Evolutionary conservation across 768 basidiomycete species (phyloP).

Genomic region (Favolaschia claudopus): DNA sequence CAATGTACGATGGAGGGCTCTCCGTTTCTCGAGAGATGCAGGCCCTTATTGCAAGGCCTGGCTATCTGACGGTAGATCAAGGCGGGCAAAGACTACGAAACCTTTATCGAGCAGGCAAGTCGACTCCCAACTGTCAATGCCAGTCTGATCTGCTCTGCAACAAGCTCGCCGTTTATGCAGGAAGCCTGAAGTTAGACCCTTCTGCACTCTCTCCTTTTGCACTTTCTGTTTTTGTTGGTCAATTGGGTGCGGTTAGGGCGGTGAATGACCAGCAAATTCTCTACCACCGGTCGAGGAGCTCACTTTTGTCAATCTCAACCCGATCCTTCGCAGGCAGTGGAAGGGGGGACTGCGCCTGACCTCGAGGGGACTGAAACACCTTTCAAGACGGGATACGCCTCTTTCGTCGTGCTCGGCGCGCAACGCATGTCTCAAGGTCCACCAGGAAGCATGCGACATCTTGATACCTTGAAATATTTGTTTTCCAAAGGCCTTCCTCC

Average conservation of each 20-base stretch:
- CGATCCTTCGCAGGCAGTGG: slow-evolving; percentile 39
- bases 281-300: neutral
- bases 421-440: slow-evolving; percentile 37
- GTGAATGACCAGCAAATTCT: slow-evolving; percentile 19
- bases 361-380: slow-evolving; percentile 49
- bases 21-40: slow-evolving; percentile 37
- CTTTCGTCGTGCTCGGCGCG: slow-evolving; percentile 49
- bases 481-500: slow-evolving; percentile 48
- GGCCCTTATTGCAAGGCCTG: slow-evolving; percentile 36
- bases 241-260: slow-evolving; percentile 26
- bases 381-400: slow-evolving; percentile 51
- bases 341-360: slow-evolving; percentile 43
- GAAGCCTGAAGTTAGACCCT: slow-evolving; percentile 33
- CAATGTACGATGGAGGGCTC: slow-evolving; percentile 35
- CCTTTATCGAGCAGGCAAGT: slow-evolving; percentile 37
- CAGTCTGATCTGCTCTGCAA: neutral
- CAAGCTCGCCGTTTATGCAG: slow-evolving; percentile 21
- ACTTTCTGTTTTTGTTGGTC: slow-evolving; percentile 36
- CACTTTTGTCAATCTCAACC: too few species aligned
- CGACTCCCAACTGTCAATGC: neutral
- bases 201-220: slow-evolving; percentile 38
- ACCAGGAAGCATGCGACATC: slow-evolving; percentile 33
- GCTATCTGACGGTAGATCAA: slow-evolving; percentile 31
- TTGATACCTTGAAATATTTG: slow-evolving; percentile 49
- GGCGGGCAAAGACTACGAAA: slow-evolving; percentile 39